These are phyloP conservation scores for Tillandsia fasciculata DNA, from an alignment of 176 grass and related monocot genomes.

Conservation along the genomic window DNA sequence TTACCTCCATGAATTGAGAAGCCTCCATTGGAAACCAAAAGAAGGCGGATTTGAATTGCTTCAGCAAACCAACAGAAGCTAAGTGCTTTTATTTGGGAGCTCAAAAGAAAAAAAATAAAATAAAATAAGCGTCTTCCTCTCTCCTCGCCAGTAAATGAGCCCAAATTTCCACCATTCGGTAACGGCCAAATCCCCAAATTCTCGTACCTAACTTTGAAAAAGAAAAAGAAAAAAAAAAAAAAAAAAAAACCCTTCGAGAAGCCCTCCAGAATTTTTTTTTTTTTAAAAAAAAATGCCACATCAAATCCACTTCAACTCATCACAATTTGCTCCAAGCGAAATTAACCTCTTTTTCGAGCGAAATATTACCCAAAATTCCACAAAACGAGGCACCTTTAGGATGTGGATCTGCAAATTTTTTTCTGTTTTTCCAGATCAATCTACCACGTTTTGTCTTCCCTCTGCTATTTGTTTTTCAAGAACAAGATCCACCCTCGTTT, in stretches of 20 bases:
- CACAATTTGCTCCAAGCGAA: background rate
- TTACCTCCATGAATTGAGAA: too few species aligned
- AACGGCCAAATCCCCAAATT: slow-evolving; percentile 11
- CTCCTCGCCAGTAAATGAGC: too few species aligned
- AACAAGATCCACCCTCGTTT: slow-evolving; percentile 18
- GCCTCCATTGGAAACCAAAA: too few species aligned
- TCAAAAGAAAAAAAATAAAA: too few species aligned
- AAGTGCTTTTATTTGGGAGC: too few species aligned
- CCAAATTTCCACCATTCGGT: slow-evolving; percentile 10
- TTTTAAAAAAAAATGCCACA: background rate
- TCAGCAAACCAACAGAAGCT: too few species aligned
- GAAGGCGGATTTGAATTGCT: too few species aligned
- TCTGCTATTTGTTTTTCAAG: background rate
- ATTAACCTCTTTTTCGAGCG: background rate
- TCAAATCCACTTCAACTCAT: slow-evolving; percentile 13
- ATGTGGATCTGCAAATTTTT: slow-evolving; percentile 9
- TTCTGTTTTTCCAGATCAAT: slow-evolving; percentile 10
- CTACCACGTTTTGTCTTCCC: background rate
- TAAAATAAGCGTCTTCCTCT: too few species aligned
- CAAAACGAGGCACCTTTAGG: background rate
- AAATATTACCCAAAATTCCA: background rate
- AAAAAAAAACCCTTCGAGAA: too few species aligned
- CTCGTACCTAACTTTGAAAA: slow-evolving; percentile 35
- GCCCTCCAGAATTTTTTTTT: too few species aligned
- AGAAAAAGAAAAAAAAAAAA: too few species aligned